These are phyloP conservation scores for Tulasnella calospora DNA, from an alignment of 768 basidiomycete genomes.

Conservation along the genomic window DNA sequence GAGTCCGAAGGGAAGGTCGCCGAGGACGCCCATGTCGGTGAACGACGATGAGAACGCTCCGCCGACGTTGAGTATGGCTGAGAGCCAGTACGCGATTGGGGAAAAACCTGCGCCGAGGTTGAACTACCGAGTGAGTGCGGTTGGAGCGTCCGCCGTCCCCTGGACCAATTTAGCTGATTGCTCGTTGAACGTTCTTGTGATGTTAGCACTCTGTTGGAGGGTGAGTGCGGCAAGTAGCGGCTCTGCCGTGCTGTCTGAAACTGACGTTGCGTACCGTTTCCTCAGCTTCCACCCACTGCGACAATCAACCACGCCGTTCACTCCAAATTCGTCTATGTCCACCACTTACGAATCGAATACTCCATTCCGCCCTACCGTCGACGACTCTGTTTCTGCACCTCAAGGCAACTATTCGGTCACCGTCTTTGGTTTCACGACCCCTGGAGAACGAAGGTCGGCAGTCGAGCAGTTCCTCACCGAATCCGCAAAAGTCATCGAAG, in stretches of 20 bases:
- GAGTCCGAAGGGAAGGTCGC: constrained; percentile 13
- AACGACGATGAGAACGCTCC: constrained; percentile 18
- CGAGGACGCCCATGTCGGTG: neutral
- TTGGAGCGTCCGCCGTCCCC: neutral
- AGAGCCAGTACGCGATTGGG: neutral
- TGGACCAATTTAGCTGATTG: neutral
- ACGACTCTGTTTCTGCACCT: neutral
- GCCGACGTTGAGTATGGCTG: constrained; percentile 5
- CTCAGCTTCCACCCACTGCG: constrained; percentile 15
- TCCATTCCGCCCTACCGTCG: neutral
- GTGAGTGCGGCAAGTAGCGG: neutral
- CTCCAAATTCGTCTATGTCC: constrained; percentile 16
- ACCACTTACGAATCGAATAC: constrained; percentile 17
- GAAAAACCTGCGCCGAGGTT: constrained; percentile 5
- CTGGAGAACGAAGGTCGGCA: neutral
- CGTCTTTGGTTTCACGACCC: constrained; percentile 2
- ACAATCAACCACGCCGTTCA: neutral
- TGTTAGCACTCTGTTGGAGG: constrained; percentile 2
- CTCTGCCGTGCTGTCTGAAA: neutral
- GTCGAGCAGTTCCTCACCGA: constrained; percentile 14
- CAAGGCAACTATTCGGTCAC: constrained; percentile 1
- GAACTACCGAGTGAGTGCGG: neutral
- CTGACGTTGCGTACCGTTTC: neutral
- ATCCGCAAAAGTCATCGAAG: neutral
- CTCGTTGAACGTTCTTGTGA: neutral